A percentile compares a stretch with the other conserved stretches of the same genome.
phyloP scores from a whole-genome alignment of 73 alveolate species.

The Paramecium octaurelia region DNA sequence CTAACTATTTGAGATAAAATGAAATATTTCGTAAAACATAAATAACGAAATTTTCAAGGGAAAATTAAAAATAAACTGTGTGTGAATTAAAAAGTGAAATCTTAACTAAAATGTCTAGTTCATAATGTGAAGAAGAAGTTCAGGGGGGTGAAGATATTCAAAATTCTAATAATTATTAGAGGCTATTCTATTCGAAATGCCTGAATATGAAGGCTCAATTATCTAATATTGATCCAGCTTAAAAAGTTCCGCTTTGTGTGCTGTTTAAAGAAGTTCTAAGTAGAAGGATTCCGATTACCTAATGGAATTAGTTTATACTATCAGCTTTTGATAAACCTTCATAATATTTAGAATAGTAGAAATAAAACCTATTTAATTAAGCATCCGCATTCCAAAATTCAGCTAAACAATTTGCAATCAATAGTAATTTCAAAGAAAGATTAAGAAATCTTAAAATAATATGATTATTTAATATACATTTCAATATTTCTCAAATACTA shows the following conservation, averaged over 20 bases:
- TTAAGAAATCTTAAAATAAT: neutral
- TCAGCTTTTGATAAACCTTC: neutral
- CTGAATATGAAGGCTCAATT: neutral
- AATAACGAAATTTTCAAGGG: constrained; percentile 9
- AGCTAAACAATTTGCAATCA: neutral
- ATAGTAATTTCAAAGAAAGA: neutral
- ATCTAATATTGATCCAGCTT: neutral
- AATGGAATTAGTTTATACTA: neutral
- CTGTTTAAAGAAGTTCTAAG: neutral
- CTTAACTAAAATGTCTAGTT: constrained; percentile 9
- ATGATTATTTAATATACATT: neutral
- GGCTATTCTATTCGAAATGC: constrained; percentile 28
- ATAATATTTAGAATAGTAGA: neutral
- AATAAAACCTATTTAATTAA: neutral
- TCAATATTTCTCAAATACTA: neutral
- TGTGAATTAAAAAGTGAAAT: neutral
- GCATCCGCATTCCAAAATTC: neutral
- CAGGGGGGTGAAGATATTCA: neutral
- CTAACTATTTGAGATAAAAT: neutral
- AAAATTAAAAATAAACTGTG: neutral
- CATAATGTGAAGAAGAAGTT: neutral
- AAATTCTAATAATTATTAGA: neutral
- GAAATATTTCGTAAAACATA: neutral
- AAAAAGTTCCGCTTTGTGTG: neutral
- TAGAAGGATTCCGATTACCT: neutral